phyloP scores from a whole-genome alignment of 495 filamentous ascomycete species.

The Barbatosphaeria neglecta region DNA sequence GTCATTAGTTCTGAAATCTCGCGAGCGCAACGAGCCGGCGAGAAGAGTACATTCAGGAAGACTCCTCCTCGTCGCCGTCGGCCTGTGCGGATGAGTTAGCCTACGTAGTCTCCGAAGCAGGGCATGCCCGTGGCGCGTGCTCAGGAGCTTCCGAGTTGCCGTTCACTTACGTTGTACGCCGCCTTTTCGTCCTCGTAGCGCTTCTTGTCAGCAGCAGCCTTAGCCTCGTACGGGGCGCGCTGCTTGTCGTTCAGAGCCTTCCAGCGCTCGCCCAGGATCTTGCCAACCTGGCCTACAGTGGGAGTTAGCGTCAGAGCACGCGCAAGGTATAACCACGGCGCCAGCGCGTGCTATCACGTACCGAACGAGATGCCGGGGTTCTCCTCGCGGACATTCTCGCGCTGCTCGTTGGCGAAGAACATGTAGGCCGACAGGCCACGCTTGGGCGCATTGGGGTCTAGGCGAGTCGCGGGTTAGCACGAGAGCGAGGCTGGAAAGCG shows the following conservation, averaged over 20 bases:
- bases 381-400: slow-evolving; percentile 94
- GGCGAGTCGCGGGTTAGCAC: slow-evolving; percentile 7
- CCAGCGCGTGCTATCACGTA: slow-evolving; percentile 23
- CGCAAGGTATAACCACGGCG: neutral
- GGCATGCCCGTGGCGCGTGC: slow-evolving; percentile 1
- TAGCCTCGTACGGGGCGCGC: slow-evolving; percentile 84
- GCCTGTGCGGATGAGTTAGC: slow-evolving; percentile 32
- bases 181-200: slow-evolving; percentile 97
- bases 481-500: neutral
- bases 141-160: too few relatives aligned
- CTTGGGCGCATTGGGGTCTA: slow-evolving; percentile 98
- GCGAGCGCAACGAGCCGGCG: slow-evolving; percentile 18
- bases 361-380: slow-evolving; percentile 97
- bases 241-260: slow-evolving; percentile 87
- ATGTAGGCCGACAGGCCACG: slow-evolving; percentile 99
- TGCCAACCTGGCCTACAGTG: slow-evolving; percentile 78
- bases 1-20: slow-evolving; percentile 12
- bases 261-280: slow-evolving; percentile 94
- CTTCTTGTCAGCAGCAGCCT: slow-evolving; percentile 95
- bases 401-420: slow-evolving; percentile 99
- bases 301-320: slow-evolving; percentile 5
- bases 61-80: slow-evolving; percentile 34
- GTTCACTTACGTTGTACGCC: slow-evolving; percentile 63
- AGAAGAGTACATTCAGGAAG: slow-evolving; percentile 18
- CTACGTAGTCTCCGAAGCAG: slow-evolving; percentile 5